Percentiles rank a stretch among this genome's conserved stretches.
Conservation (phyloP, 75 land plant species). For the Cupressus sempervirens region DNA sequence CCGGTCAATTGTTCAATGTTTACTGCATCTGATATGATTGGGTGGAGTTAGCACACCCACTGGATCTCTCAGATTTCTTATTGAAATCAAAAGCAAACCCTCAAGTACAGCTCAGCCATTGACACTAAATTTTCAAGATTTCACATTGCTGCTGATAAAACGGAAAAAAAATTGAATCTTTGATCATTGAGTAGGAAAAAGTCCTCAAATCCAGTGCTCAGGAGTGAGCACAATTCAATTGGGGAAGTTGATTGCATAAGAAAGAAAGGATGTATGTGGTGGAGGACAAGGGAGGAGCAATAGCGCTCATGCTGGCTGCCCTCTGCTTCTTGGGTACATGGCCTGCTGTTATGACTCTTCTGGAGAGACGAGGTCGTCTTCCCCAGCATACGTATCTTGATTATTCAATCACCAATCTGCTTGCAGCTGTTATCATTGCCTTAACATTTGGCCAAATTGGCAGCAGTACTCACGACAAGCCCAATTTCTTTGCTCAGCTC, state of each 20-base stretch:
- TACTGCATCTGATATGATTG: too few relatives aligned
- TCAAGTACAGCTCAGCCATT: too few relatives aligned
- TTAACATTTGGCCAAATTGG: conserved; percentile 95
- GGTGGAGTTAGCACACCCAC: too few relatives aligned
- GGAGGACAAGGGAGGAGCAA: conserved; percentile 90
- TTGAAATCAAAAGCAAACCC: too few relatives aligned
- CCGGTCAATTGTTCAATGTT: too few relatives aligned
- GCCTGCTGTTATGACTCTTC: conserved; percentile 85
- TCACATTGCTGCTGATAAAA: too few relatives aligned
- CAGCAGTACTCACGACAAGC: conserved; percentile 29
- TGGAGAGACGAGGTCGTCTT: conserved; percentile 89
- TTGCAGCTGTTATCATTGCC: conserved; percentile 92
- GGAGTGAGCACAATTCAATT: too few relatives aligned
- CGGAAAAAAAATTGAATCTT: too few relatives aligned
- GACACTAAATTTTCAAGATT: too few relatives aligned
- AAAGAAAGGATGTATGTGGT: conserved; percentile 63
- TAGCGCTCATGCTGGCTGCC: conserved; percentile 91
- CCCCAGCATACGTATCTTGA: conserved; percentile 97
- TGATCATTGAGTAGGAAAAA: too few relatives aligned
- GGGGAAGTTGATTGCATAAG: background rate
- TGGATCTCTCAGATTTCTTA: too few relatives aligned
- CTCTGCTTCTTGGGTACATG: conserved; percentile 94
- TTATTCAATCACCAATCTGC: conserved; percentile 83
- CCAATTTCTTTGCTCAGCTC: conserved; percentile 83
- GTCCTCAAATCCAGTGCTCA: too few relatives aligned